phyloP scores from a whole-genome alignment of 345 rosid genomes.

The Heritiera fomes region DNA sequence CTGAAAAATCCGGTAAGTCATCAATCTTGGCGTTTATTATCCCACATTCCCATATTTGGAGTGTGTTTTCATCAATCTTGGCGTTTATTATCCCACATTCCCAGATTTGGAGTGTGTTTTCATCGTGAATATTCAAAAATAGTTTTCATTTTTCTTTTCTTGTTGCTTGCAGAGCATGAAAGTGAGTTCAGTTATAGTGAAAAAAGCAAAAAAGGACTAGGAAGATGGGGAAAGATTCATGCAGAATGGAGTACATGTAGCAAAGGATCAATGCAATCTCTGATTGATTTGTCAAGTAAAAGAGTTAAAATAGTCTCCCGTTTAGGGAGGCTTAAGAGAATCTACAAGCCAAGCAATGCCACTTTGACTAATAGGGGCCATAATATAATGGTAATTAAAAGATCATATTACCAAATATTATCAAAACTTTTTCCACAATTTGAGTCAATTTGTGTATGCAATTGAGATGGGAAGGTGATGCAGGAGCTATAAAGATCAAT shows the following conservation, averaged over 20 bases:
- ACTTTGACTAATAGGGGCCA: slow-evolving; percentile 80
- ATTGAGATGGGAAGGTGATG: slow-evolving; percentile 51
- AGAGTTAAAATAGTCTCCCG: slow-evolving; percentile 54
- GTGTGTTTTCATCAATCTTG: not conserved
- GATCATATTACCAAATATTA: no score
- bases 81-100: not conserved
- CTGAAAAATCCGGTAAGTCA: slow-evolving; percentile 49
- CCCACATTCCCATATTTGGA: not conserved
- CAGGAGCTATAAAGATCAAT: slow-evolving; percentile 42
- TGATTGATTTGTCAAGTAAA: slow-evolving; percentile 59
- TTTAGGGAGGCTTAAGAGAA: slow-evolving; percentile 49
- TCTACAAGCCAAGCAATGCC: slow-evolving; percentile 54
- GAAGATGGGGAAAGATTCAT: slow-evolving; percentile 65
- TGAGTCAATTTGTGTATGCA: slow-evolving; percentile 23
- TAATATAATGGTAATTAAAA: slow-evolving; percentile 65
- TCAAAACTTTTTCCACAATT: no score
- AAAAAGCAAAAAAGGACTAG: slow-evolving; percentile 50
- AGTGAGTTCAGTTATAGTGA: slow-evolving; percentile 51
- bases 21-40: not conserved
- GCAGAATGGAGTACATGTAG: slow-evolving; percentile 61
- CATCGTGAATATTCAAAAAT: not conserved
- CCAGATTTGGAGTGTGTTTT: not conserved
- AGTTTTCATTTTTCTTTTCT: not conserved
- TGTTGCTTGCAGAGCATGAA: slow-evolving; percentile 56
- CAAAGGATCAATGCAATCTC: slow-evolving; percentile 82